Base-by-base conservation (phyloP, 2,329 filamentous ascomycete genomes). In the Talaromyces sp. region DNA sequence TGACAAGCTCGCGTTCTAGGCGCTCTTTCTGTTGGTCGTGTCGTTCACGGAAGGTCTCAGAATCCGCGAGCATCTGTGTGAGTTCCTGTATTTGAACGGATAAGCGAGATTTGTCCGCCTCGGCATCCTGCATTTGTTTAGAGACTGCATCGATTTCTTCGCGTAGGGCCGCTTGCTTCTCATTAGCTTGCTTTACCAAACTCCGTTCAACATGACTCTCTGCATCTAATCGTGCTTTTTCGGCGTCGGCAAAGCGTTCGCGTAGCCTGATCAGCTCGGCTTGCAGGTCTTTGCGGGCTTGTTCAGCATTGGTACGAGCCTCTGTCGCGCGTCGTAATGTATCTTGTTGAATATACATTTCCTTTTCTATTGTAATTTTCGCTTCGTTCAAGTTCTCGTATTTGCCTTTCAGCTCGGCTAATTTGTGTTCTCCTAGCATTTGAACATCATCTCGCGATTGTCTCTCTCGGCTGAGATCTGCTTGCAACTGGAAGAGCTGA, bases 301-400 rank as follows among this genome's bases (percentile, higher is more conserved):
- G 86, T 73, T 99, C 93, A 0, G 91, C 91, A 5, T 86, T 85
- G 5, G 87, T 83, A 35, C 91, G 86, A 54, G 91, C 89, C 74
- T 96, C 92, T 67, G 89, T 91, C 11, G 92, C 91, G 61, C 93
- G 87, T 40, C 95, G 87, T 52, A 97, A 84, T 11, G 91, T 90
- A 72, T 99, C 93, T 75, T 97, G 93, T 72, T 98, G 93, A 5
- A 91, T 89, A 73, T 98, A 98, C 74, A 99, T 88, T 76, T 98
- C 93, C 75, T 97, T 98, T 76, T 99, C 93, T 66, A 99, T 96
- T 54, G 88, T 96, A 70, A 97, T 96, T 76, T 99, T 99, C 31
- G 92, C 88, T 66, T 97, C 92, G 69, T 96, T 96, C 37, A 98
- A 82, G 37, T 86, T 85, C 57, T 96, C 88, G 69, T 88, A 96